These are phyloP conservation scores for Dactylellina drechsleri DNA, from an alignment of 2,329 filamentous ascomycete genomes.

Conservation along the genomic window DNA sequence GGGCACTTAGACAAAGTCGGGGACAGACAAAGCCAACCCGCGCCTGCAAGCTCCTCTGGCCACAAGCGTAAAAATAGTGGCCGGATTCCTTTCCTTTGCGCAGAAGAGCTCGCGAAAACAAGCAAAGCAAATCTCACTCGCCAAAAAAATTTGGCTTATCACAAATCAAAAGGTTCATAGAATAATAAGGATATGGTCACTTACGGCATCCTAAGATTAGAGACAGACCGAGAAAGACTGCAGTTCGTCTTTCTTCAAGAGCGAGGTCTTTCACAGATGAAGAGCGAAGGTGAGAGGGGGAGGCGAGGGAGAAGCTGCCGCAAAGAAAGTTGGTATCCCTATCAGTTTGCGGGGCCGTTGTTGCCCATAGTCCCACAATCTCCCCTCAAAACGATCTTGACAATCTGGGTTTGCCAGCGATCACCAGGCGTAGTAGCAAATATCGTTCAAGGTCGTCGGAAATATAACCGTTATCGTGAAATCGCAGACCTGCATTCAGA, in stretches of 20 bases:
- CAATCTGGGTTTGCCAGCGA: conserved; percentile 22
- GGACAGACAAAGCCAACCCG: conserved; percentile 8
- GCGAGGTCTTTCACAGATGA: conserved; percentile 34
- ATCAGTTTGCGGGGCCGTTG: conserved; percentile 55
- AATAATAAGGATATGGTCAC: conserved; percentile 26
- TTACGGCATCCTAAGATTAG: conserved; percentile 54
- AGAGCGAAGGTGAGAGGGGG: conserved; percentile 38
- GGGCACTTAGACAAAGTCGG: conserved; percentile 21
- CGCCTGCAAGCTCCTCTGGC: conserved; percentile 21
- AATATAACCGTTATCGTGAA: conserved; percentile 49
- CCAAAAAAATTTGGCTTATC: conserved; percentile 1
- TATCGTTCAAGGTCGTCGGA: conserved; percentile 24
- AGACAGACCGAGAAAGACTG: conserved; percentile 47
- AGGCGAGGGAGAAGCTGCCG: conserved; percentile 37
- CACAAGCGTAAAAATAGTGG: conserved; percentile 46
- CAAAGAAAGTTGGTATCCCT: conserved; percentile 54
- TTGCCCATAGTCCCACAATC: conserved; percentile 54
- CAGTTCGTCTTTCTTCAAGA: conserved; percentile 50
- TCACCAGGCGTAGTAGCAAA: conserved; percentile 32
- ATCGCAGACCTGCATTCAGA: conserved; percentile 47
- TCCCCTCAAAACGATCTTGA: conserved; percentile 37
- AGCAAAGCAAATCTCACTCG: conserved; percentile 3
- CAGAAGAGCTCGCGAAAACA: conserved; percentile 27
- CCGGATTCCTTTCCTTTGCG: conserved; percentile 29
- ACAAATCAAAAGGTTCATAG: conserved; percentile 1